Percentiles rank a stretch among this genome's conserved stretches.
These are phyloP conservation scores for Lobosporangium transversale DNA, from an alignment of 192 early-diverging fungal species.

Conservation along the genomic window DNA sequence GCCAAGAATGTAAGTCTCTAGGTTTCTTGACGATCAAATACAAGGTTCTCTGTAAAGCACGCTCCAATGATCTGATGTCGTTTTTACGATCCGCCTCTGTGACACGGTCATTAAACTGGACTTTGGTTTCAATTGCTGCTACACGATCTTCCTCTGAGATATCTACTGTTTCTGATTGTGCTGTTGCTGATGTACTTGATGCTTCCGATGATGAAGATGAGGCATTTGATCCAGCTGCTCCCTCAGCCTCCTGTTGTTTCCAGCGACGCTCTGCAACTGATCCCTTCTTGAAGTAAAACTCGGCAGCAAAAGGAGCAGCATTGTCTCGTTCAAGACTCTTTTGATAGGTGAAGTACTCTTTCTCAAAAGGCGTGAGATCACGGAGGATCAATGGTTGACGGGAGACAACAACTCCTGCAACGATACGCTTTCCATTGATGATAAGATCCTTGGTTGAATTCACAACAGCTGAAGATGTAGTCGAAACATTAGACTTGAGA, in stretches of 20 bases:
- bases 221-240: slow-evolving; percentile 12
- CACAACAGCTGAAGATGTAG: slow-evolving; percentile 29
- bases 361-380: slow-evolving; percentile 69
- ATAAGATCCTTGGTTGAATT: slow-evolving; percentile 51
- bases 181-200: slow-evolving; percentile 13
- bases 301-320: slow-evolving; percentile 65
- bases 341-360: slow-evolving; percentile 75
- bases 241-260: slow-evolving; percentile 59
- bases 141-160: slow-evolving; percentile 54
- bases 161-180: slow-evolving; percentile 20
- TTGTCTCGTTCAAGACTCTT: slow-evolving; percentile 65
- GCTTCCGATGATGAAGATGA: slow-evolving; percentile 20
- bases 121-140: slow-evolving; percentile 57
- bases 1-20: slow-evolving; percentile 68
- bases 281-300: slow-evolving; percentile 86
- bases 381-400: slow-evolving; percentile 75
- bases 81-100: slow-evolving; percentile 73
- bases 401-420: slow-evolving; percentile 72
- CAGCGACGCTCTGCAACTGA: slow-evolving; percentile 72
- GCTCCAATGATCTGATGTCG: slow-evolving; percentile 79
- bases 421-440: slow-evolving; percentile 55
- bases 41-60: slow-evolving; percentile 77
- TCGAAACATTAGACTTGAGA: slow-evolving; percentile 48
- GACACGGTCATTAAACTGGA: slow-evolving; percentile 63
- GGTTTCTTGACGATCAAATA: slow-evolving; percentile 83